Percentiles rank a stretch among this genome's conserved stretches.
phyloP scores from a whole-genome alignment of 768 basidiomycete genomes.

The Brasilioporus rufonigricans region DNA sequence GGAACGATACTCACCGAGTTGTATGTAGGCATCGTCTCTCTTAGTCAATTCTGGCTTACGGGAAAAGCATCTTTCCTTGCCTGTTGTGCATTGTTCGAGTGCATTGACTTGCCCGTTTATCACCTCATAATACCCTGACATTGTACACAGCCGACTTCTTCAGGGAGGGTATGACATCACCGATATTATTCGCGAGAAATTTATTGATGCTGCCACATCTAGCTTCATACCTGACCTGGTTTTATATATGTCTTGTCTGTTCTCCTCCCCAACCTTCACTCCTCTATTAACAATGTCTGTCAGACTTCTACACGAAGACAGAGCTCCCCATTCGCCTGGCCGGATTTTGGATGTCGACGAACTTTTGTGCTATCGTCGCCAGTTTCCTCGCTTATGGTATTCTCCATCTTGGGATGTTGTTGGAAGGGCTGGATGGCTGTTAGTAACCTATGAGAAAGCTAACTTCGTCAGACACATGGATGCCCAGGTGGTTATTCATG shows the following conservation, averaged over 20 bases:
- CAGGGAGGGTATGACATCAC: slow-evolving; percentile 42
- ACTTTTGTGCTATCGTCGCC: slow-evolving; percentile 50
- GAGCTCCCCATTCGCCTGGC: slow-evolving; percentile 56
- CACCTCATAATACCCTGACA: neutral
- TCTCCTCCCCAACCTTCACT: neutral
- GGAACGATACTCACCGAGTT: neutral
- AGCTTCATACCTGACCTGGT: slow-evolving; percentile 60
- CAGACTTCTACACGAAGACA: slow-evolving; percentile 54
- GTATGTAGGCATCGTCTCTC: slow-evolving; percentile 40
- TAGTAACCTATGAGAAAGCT: neutral
- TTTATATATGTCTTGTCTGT: slow-evolving; percentile 58
- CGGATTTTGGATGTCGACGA: slow-evolving; percentile 66
- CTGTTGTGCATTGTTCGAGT: slow-evolving; percentile 49
- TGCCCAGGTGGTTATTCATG: slow-evolving; percentile 34
- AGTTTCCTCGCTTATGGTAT: slow-evolving; percentile 68
- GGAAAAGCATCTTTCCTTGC: slow-evolving; percentile 51
- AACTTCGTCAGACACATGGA: neutral
- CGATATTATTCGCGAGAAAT: neutral
- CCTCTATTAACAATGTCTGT: neutral
- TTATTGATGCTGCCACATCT: neutral
- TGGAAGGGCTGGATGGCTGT: slow-evolving; percentile 17
- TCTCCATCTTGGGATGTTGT: slow-evolving; percentile 27
- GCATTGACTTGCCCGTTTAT: neutral
- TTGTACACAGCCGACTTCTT: slow-evolving; percentile 29
- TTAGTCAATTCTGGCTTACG: slow-evolving; percentile 53